phyloP scores from a whole-genome alignment of 805 yeast species.

The Groenewaldozyma tartarivorans region DNA sequence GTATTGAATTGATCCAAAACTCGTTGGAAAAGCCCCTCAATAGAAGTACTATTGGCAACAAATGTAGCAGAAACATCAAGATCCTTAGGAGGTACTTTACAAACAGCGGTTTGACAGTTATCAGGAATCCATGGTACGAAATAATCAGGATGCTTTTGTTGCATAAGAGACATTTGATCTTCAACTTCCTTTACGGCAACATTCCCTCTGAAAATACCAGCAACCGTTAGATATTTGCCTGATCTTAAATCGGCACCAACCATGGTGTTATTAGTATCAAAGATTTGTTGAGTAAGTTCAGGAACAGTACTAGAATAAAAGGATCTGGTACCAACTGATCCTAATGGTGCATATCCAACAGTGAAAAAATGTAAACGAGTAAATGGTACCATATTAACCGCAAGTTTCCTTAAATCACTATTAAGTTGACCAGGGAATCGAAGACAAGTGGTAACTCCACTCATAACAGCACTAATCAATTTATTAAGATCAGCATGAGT shows the following conservation, averaged over 20 bases:
- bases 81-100: constrained; percentile 81
- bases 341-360: constrained; percentile 91
- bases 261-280: constrained; percentile 90
- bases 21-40: constrained; percentile 84
- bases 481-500: constrained; percentile 69
- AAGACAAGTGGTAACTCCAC: constrained; percentile 88
- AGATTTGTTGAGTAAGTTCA: constrained; percentile 88
- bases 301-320: constrained; percentile 82
- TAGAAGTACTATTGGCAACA: constrained; percentile 87
- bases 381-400: constrained; percentile 91
- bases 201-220: constrained; percentile 90
- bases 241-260: constrained; percentile 87
- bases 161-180: constrained; percentile 82
- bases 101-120: constrained; percentile 88
- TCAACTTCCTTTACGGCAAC: constrained; percentile 90
- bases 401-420: constrained; percentile 85
- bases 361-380: constrained; percentile 92
- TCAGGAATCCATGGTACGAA: constrained; percentile 96
- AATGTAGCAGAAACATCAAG: constrained; percentile 87
- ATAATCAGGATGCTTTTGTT: constrained; percentile 68
- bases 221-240: constrained; percentile 87
- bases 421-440: constrained; percentile 94
- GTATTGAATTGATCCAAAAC: constrained; percentile 83
- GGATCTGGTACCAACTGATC: constrained; percentile 68
- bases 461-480: constrained; percentile 84